Base-by-base conservation (phyloP, 106 monocot genomes). In the Dendrobium huoshanense region DNA sequence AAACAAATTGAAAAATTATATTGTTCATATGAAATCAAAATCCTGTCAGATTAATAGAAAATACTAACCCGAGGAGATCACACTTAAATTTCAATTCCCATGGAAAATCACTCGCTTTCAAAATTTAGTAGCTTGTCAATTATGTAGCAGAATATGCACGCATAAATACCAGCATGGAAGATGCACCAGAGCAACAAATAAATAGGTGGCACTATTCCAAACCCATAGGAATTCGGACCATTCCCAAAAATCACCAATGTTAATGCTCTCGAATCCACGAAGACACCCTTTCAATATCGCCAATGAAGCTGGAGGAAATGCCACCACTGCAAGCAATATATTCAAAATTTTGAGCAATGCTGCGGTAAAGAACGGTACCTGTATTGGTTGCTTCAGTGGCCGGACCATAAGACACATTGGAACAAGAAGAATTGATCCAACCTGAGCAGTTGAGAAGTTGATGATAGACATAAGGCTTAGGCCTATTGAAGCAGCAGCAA, bases 201-300 rank as follows among this genome's bases (percentile, higher is more conserved):
- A 77, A 85, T 94, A 97, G 4, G 92, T 97, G 6, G 94, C 94
- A 47, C 94, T 97, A 75, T 90, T 92, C 96, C 96, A 96, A 59
- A 59, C 74, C 94, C 94, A 94, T 24, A 96, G 78, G 42, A 84
- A 83, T 59, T 89, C 87, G 41, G 89, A 75, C 82, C 77, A 87
- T 42, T 85, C 84, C 96, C 96, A 96, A 68, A 96, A 92, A 31
- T 72, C 67, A 6, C 87, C 89, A 27, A 92, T 51, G 49, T 67
- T 42, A 7, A 81, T 79, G 10, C 40, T 81, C 43, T 75, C 83
- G 40, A 83, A 89, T 33, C 86, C 90, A 31, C 84, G 75, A 4
- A 54, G 55, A 37, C 89, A 40, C 33, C 79, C 80, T 72, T 88
- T 85, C 41, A 75, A 7, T n/a, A 94, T 75, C 54, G 86, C 7